Evolutionary conservation across 1,284 basidiomycete species (phyloP), one percentile per base, ranked within the genome.

Genomic region (Rhodotorula sp.): DNA sequence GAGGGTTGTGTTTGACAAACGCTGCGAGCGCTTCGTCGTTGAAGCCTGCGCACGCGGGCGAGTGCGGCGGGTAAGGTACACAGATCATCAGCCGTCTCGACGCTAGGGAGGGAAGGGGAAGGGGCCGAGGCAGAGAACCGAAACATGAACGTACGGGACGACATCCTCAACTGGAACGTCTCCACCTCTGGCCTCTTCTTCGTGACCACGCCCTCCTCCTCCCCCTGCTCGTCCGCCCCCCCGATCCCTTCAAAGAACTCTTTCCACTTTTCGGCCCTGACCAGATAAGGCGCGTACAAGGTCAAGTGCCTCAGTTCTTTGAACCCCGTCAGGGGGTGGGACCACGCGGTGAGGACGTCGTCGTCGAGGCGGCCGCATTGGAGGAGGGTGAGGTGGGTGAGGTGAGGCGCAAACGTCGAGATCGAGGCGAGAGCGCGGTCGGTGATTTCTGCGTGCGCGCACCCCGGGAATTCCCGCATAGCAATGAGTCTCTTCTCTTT

Each of bases 341-440:
- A 84, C 86, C 92, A 93, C 1, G 85, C 81, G 18, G 83, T 80
- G 52, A 97, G 81, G 28, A 89, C 87, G 0, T 85, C 81, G 72
- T 91, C 87, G 75, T 90, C 86, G 70, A 98, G 85, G 64, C 89
- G 89, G 14, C 95, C 97, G 77, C 95, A 98, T 76, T 89, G 89
- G 77, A 94, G 90, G 26, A 99, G 87, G 1, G 88, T 87, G 19
- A 97, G 85, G 23, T 83, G 83, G 3, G 87, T 86, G 43, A 97
- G 84, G 76, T 90, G 90, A 3, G 92, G 91, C 78, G 93, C 95
- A 50, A 95, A 86, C 38, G 85, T 85, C 0, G 87, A 86, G 19
- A 97, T 84, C 0, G 89, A 86, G 54, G 84, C 83, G 62, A 93
- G 85, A 10, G 89, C 88, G 4, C 86, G 81, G 2, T 90, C 85